These are phyloP conservation scores for Cladosporium cucumerinum DNA, from an alignment of 2,329 filamentous ascomycete genomes.

Conservation along the genomic window DNA sequence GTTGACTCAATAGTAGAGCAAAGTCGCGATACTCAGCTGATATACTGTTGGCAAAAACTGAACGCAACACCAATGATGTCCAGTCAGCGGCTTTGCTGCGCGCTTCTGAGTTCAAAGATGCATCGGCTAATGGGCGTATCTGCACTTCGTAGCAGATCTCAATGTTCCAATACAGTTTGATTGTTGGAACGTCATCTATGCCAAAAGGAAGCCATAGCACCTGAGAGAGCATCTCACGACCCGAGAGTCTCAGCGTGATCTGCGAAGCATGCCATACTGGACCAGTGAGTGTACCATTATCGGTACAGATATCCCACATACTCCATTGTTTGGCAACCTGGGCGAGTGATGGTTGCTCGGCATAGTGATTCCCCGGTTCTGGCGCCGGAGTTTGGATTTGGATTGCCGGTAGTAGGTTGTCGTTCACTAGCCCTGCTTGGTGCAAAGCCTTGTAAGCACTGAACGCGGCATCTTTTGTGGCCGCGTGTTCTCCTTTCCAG, in stretches of 20 bases:
- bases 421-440: conserved; percentile 67
- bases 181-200: conserved; percentile 2
- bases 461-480: conserved; percentile 78
- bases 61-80: conserved; percentile 16
- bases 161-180: conserved; percentile 29
- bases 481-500: conserved; percentile 72
- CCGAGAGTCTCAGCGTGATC: conserved; percentile 3
- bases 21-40: conserved; percentile 14
- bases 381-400: conserved; percentile 31
- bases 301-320: conserved; percentile 17
- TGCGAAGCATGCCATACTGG: conserved; percentile 10
- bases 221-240: conserved; percentile 9
- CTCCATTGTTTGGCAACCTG: conserved; percentile 20
- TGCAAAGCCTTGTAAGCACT: conserved; percentile 72
- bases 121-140: not conserved
- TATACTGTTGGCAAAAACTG: conserved; percentile 19
- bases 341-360: conserved; percentile 28
- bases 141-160: conserved; percentile 19
- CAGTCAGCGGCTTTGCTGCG: not conserved
- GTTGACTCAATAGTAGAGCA: conserved; percentile 18
- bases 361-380: conserved; percentile 22
- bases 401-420: conserved; percentile 68
- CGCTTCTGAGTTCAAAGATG: not conserved
- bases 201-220: conserved; percentile 24
- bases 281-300: not conserved